Evolutionary conservation across 257 asterid species (phyloP).

Genomic region (Craterostigma plantagineum): DNA sequence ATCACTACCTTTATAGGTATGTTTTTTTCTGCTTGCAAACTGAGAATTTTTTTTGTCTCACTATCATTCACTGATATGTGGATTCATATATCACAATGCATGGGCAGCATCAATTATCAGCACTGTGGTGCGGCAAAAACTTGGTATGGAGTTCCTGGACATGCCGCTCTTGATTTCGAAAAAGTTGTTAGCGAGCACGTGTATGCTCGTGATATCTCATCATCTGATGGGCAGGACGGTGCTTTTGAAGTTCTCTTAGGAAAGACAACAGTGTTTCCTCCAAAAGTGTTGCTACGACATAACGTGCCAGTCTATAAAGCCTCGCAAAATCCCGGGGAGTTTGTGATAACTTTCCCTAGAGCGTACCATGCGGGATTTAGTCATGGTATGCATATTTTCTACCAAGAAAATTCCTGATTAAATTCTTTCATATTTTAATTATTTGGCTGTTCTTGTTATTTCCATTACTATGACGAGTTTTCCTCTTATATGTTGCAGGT

Average conservation of each 20-base stretch:
- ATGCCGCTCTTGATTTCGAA: slow-evolving; percentile 74
- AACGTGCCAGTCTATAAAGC: slow-evolving; percentile 85
- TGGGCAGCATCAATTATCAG: slow-evolving; percentile 76
- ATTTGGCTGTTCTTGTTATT: too few relatives aligned
- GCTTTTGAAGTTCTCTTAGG: slow-evolving; percentile 93
- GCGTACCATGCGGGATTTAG: slow-evolving; percentile 99
- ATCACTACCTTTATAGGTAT: slow-evolving; percentile 89
- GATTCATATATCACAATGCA: background rate
- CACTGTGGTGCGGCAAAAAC: slow-evolving; percentile 98
- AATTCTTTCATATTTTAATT: slow-evolving; percentile 1
- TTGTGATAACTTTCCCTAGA: slow-evolving; percentile 76
- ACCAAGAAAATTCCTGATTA: slow-evolving; percentile 3
- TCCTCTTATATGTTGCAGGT: slow-evolving; percentile 26
- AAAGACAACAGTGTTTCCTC: slow-evolving; percentile 92
- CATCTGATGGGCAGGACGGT: slow-evolving; percentile 83
- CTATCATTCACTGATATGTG: slow-evolving; percentile 6
- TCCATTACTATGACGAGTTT: too few relatives aligned
- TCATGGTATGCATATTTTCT: slow-evolving; percentile 42
- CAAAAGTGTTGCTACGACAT: slow-evolving; percentile 52
- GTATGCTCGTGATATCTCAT: slow-evolving; percentile 49
- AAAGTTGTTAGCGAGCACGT: slow-evolving; percentile 71
- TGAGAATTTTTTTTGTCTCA: background rate
- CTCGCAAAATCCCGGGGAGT: slow-evolving; percentile 92
- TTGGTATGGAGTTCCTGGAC: slow-evolving; percentile 97
- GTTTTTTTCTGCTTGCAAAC: background rate